A percentile compares a stretch with the other conserved stretches of the same genome.
Evolutionary conservation across 345 rosid species (phyloP).

Genomic region (Corchorus olitorius): DNA sequence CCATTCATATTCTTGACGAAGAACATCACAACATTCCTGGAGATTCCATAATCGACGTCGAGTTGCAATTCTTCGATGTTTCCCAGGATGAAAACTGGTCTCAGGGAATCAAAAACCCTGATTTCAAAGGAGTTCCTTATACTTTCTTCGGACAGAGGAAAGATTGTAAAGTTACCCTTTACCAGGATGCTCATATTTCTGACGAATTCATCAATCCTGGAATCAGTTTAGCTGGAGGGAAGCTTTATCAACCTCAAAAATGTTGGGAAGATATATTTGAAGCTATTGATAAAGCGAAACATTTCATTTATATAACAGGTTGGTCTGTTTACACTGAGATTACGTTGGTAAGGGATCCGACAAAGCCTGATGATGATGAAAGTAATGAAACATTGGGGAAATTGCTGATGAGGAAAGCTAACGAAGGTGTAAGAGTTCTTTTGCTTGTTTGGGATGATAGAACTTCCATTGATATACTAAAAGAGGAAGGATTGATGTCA

Average conservation of each 20-base stretch:
- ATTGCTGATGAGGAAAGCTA: conserved; percentile 58
- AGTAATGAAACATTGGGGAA: conserved; percentile 53
- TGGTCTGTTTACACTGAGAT: conserved; percentile 72
- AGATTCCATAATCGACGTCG: conserved; percentile 47
- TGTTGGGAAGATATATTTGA: conserved; percentile 90
- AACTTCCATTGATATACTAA: conserved; percentile 52
- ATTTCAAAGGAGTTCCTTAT: conserved; percentile 51
- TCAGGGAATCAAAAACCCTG: conserved; percentile 46
- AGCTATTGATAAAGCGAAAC: conserved; percentile 55
- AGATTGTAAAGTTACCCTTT: conserved; percentile 69
- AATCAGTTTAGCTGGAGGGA: conserved; percentile 16
- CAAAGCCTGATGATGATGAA: conserved; percentile 8
- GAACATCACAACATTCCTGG: conserved; percentile 39
- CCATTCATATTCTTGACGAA: conserved; percentile 53
- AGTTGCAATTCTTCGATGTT: conserved; percentile 43
- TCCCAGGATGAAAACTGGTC: conserved; percentile 50
- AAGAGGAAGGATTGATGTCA: conserved; percentile 64
- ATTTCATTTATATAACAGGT: conserved; percentile 73
- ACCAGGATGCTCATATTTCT: conserved; percentile 77
- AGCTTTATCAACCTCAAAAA: conserved; percentile 38
- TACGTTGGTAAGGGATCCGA: conserved; percentile 61
- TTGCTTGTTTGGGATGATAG: conserved; percentile 86
- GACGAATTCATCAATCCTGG: conserved; percentile 23
- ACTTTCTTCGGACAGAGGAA: conserved; percentile 59
- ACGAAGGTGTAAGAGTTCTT: conserved; percentile 60